Base-by-base conservation (phyloP, 208 protist species). In the Leishmania braziliensis region DNA sequence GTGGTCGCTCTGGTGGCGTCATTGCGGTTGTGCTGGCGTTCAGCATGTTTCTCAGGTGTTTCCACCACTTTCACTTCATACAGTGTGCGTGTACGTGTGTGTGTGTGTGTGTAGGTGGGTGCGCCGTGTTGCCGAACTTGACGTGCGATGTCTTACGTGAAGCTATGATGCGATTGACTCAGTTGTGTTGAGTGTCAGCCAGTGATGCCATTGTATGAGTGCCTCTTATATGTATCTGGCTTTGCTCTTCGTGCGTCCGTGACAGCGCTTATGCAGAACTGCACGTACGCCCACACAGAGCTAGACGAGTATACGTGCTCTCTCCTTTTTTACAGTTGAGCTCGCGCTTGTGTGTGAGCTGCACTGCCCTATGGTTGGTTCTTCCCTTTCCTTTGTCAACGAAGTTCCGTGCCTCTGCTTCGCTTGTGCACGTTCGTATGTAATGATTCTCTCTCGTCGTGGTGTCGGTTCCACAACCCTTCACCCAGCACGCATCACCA, bases 81-180 rank as follows among this genome's bases (percentile, higher is more conserved):
- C 14, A 20, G n/a, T 18, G 66, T 50, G 66, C 36, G 66, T 50
- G 66, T 50, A 23, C 5, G 33, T 71, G 36, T 51, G 36, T 48
- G 36, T 20, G 36, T 20, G 2, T 39, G 14, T 58, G 1, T 63
- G 46, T 5, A 29, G 29, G 9, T 73, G 68, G 14, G 20, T 51
- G 43, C 10, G 8, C 62, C 29, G 16, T 39, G 62, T 68, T 12
- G 1, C 29, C 12, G 62, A 68, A 14, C 29, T 33, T 4, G 58
- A n/a, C 58, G 58, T 29, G 3, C 26, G 29, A 5, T 68, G 62
- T 39, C 62, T 26, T 39, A 33, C 6, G 29, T 68, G 62, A 10
- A 9, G 62, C 29, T 20, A 29, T 60, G 80, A 70, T 85, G 33
- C 82, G 69, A 39, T 82, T 20, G 60, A 46, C 50, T 51, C 60